Percentiles rank a stretch among this genome's conserved stretches.
Conservation (phyloP, 306 rosid genomes). For the Morella rubra region DNA sequence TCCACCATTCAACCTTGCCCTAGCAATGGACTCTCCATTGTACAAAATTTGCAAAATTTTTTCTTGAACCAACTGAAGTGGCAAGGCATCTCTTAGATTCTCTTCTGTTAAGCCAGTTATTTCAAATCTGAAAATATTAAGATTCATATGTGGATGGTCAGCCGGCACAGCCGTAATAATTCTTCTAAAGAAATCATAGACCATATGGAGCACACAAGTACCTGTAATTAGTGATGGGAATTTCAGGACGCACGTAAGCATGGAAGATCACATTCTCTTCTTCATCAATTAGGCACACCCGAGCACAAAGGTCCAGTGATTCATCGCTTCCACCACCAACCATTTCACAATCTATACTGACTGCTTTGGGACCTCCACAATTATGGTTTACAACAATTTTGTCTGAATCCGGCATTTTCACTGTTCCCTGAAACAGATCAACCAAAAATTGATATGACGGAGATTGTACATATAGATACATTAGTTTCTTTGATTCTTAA, state of each 20-base stretch:
- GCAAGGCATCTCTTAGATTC: constrained; percentile 68
- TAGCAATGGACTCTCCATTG: constrained; percentile 59
- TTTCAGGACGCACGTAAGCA: constrained; percentile 60
- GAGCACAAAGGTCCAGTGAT: constrained; percentile 71
- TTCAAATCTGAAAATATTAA: constrained; percentile 56
- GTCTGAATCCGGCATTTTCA: constrained; percentile 25
- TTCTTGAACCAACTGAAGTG: constrained; percentile 59
- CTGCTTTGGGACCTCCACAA: constrained; percentile 41
- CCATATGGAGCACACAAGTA: constrained; percentile 25
- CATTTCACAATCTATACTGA: constrained; percentile 86
- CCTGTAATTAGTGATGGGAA: constrained; percentile 69
- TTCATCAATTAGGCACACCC: constrained; percentile 74
- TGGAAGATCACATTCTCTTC: constrained; percentile 71
- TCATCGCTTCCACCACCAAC: constrained; percentile 93
- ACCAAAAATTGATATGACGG: constrained; percentile 18
- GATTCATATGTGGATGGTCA: constrained; percentile 10
- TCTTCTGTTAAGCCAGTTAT: constrained; percentile 75
- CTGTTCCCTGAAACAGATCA: constrained; percentile 56
- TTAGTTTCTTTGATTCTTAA: constrained; percentile 17
- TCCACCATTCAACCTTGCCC: constrained; percentile 59
- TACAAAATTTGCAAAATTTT: constrained; percentile 60
- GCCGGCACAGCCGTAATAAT: neutral
- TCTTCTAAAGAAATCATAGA: constrained; percentile 22
- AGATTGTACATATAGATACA: constrained; percentile 15
- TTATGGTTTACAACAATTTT: constrained; percentile 28